These are phyloP conservation scores for Debaryomyces sp. DNA, from an alignment of 1,139 yeast species.

Conservation along the genomic window DNA sequence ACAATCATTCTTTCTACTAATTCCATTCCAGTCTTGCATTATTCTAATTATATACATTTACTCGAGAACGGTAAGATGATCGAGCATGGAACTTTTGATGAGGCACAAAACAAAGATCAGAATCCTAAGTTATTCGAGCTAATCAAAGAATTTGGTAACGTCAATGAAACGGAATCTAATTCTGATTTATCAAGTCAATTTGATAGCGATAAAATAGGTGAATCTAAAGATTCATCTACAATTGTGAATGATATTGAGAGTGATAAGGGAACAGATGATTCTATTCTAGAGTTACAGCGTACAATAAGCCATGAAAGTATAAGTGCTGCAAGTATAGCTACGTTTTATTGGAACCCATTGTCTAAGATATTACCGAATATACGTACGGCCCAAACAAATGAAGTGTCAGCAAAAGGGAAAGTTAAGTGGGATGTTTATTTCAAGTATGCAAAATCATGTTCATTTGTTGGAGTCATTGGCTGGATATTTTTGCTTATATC, in stretches of 20 bases:
- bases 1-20: conserved; percentile 43
- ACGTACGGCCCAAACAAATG: conserved; percentile 31
- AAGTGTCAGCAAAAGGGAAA: conserved; percentile 32
- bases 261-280: not conserved
- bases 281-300: not conserved
- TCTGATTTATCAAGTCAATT: not conserved
- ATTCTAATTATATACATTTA: conserved; percentile 32
- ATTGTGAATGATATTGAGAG: not conserved
- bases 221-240: conserved; percentile 1
- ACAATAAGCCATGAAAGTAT: conserved; percentile 1
- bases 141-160: conserved; percentile 25
- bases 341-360: conserved; percentile 35
- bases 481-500: conserved; percentile 26
- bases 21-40: conserved; percentile 36
- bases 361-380: conserved; percentile 25
- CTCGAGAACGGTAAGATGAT: conserved; percentile 29
- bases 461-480: conserved; percentile 26
- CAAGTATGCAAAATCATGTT: conserved; percentile 41
- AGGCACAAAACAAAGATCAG: conserved; percentile 15
- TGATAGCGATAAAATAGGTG: not conserved
- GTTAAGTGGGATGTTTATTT: conserved; percentile 36
- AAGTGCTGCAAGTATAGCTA: conserved; percentile 7
- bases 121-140: conserved; percentile 31
- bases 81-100: conserved; percentile 37
- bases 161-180: not conserved